Evolutionary conservation across 1,284 basidiomycete genomes (phyloP).

Genomic region (Chiua sp.): DNA sequence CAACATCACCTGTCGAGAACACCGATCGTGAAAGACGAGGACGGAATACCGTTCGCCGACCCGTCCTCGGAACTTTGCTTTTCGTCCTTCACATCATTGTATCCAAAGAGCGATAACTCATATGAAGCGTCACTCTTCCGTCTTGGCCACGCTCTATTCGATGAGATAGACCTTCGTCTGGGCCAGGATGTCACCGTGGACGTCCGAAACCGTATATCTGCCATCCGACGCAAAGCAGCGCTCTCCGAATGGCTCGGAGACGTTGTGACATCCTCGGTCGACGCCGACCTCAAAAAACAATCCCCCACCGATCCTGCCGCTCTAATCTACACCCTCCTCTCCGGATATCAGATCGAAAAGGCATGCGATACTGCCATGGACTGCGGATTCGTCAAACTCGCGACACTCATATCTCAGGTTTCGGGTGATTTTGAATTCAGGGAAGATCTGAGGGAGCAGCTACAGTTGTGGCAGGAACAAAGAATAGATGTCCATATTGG

Average conservation of each 20-base stretch:
- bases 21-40: slow-evolving; percentile 61
- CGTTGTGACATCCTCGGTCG: slow-evolving; percentile 76
- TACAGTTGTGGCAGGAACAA: slow-evolving; percentile 86
- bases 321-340: slow-evolving; percentile 80
- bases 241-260: slow-evolving; percentile 88
- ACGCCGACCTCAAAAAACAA: slow-evolving; percentile 70
- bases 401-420: slow-evolving; percentile 91
- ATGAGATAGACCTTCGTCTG: slow-evolving; percentile 75
- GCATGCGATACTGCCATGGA: slow-evolving; percentile 83
- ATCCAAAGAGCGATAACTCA: slow-evolving; percentile 75
- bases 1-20: slow-evolving; percentile 83
- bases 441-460: slow-evolving; percentile 78
- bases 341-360: slow-evolving; percentile 87
- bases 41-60: slow-evolving; percentile 60
- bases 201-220: slow-evolving; percentile 61
- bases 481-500: slow-evolving; percentile 76
- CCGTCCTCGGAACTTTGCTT: slow-evolving; percentile 73
- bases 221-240: slow-evolving; percentile 80
- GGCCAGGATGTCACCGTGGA: slow-evolving; percentile 59
- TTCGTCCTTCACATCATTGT: slow-evolving; percentile 77
- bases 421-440: slow-evolving; percentile 83
- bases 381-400: slow-evolving; percentile 83
- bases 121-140: slow-evolving; percentile 86
- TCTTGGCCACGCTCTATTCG: slow-evolving; percentile 92
- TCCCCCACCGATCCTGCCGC: slow-evolving; percentile 51